Evolutionary conservation across 1,284 basidiomycete genomes (phyloP), one percentile per base, ranked within the genome.

Genomic region (Laetiporus sulphureus): DNA sequence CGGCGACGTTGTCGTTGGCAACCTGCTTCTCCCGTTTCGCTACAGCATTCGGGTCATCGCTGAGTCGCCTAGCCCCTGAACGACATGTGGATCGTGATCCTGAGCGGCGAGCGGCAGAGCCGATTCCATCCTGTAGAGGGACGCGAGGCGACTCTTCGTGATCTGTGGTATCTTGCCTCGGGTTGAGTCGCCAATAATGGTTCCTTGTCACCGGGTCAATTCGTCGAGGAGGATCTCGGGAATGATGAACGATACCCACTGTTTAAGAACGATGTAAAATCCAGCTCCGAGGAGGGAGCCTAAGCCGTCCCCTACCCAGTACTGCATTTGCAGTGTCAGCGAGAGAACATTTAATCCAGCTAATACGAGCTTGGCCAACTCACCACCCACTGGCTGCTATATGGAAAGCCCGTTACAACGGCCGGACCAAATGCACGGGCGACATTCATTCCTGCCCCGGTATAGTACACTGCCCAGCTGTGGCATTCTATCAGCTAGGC

Each of bases 401-500:
- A 54, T 1, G 65, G 60, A 56, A 86, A 88, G 5, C 75, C 73
- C 2, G 73, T 68, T 30, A 88, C 68, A 12, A 77, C 79, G 3
- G 83, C 80, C 0, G 86, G 86, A 1, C 84, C 86, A 57, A 88
- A 87, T 0, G 83, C 65, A 49, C 85, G 73, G 11, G 86, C 85
- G 2, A 82, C 79, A 56, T 88, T 89, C 72, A 78, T 74, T 12
- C 67, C 68, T 10, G 72, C 76, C 4, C 79, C 76, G 0, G 77
- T 80, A 52, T 73, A 81, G 46, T 64, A 69, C 2, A 77, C 68
- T 0, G 73, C 69, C 49, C 60, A 65, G 18, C 59, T 60, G 30
- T 13, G 27, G 5, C 6, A 8, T 22, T 25, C n/a, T 12, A 13
- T n/a, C 25, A 31, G 41, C 12, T 25, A 15, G 8, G 25, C 18